Percentiles rank a stretch among this genome's conserved stretches.
phyloP scores from a whole-genome alignment of 2,329 filamentous ascomycete genomes.

The Fonsecaea monophora region DNA sequence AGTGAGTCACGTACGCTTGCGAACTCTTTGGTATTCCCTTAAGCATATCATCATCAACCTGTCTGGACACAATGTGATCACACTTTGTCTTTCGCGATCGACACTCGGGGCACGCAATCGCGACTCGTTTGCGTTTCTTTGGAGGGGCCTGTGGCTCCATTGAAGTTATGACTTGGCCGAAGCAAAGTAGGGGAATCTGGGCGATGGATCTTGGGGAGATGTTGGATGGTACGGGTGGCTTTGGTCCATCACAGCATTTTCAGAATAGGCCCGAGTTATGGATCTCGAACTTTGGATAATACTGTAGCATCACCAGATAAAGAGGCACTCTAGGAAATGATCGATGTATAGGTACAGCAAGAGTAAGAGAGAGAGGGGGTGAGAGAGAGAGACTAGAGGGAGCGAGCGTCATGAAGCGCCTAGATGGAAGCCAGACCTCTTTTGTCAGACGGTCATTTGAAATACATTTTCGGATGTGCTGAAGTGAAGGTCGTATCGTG shows the following conservation, averaged over 20 bases:
- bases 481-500: too few relatives aligned
- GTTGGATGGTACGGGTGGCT: background rate
- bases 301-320: background rate
- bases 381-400: background rate
- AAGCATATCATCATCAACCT: background rate
- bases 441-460: constrained; percentile 6
- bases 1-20: background rate
- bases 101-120: constrained; percentile 1
- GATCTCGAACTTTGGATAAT: background rate
- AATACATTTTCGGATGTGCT: background rate
- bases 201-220: background rate
- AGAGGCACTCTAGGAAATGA: background rate
- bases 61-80: background rate
- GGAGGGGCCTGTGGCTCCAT: background rate
- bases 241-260: background rate
- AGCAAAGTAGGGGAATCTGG: background rate
- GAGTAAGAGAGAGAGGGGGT: background rate
- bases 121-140: constrained; percentile 1
- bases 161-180: background rate
- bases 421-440: background rate
- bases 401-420: background rate
- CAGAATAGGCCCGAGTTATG: background rate
- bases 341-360: too few relatives aligned
- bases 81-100: background rate
- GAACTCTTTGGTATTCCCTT: constrained; percentile 1